A percentile compares a stretch with the other conserved stretches of the same genome.
These are phyloP conservation scores for Trichodelitschia bisporula DNA, from an alignment of 495 filamentous ascomycete species.

Conservation along the genomic window DNA sequence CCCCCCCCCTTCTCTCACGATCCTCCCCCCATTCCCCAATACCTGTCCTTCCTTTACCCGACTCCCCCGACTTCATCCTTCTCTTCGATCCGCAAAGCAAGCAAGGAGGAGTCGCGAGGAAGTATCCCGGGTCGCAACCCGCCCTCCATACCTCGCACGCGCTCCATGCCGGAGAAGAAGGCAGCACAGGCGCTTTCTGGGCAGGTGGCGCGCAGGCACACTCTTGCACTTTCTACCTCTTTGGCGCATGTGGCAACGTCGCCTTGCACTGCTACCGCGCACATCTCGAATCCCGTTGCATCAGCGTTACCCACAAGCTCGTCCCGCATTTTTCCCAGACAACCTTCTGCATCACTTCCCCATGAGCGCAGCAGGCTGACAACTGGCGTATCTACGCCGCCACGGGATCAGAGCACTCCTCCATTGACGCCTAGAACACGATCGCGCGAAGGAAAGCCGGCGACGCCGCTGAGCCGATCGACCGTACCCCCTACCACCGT, in stretches of 20 bases:
- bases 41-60: no score
- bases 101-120: constrained; percentile 2
- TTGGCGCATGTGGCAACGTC: constrained; percentile 41
- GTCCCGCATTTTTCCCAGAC: constrained; percentile 23
- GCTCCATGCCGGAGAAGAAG: no score
- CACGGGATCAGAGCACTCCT: constrained; percentile 62
- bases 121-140: no score
- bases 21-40: no score
- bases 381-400: constrained; percentile 34
- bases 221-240: constrained; percentile 26
- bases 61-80: constrained; percentile 10
- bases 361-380: constrained; percentile 59
- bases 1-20: no score
- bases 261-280: constrained; percentile 38
- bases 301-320: constrained; percentile 28
- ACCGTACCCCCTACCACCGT: constrained; percentile 17
- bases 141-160: no score
- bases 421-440: constrained; percentile 68
- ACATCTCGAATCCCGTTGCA: constrained; percentile 52
- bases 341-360: constrained; percentile 20
- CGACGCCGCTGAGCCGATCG: constrained; percentile 5
- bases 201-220: constrained; percentile 14
- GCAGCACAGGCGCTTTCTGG: neutral
- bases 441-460: constrained; percentile 31
- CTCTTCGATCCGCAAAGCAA: constrained; percentile 7